Evolutionary conservation across 2,329 filamentous ascomycete genomes (phyloP), one percentile per base, ranked within the genome.

Genomic region (Parasarocladium wereldwijsianum): DNA sequence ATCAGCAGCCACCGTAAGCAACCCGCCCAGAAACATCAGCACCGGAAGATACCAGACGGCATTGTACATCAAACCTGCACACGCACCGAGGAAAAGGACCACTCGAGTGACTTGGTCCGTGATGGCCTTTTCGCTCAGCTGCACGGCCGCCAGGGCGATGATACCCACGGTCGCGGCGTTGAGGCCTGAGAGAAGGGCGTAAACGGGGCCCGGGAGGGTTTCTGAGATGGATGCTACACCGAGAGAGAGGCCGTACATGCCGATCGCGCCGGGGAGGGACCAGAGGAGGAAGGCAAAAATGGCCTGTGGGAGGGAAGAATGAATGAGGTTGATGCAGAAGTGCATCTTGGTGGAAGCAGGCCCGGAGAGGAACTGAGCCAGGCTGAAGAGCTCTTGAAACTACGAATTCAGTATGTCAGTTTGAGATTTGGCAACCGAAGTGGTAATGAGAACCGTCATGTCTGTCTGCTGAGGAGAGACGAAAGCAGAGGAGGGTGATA

Each of bases 1-100:
- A 21, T 36, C 34, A 17, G 27, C n/a, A 22, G 29, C 28, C 5
- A 36, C 15, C 14, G 34, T 29, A 17, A 50, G 47, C 2, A 61
- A 8, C 0, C 76, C 77, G 0, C 63, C 67, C 2, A 58, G 38
- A 0, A 65, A 40, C 50, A 83, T 74, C 4, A 84, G 44, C 0
- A 70, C 41, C 0, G 79, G 79, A 26, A 82, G 84, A 39, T 79
- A 85, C 79, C 79, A 85, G 0, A 84, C 50, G 0, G 76, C 68
- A 29, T 72, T 81, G 40, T 83, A 83, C 28, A 78, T 58, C 38
- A 84, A 51, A 0, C 77, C 79, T 0, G 74, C 76, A 7, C 64
- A 60, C 1, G 59, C 78, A 3, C 66, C 66, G 6, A 75, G 42
- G 9, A 81, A 74, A 0, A 84, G 70, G 2, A 83, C 40, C 0